These are phyloP conservation scores for Phytophthora palmivora DNA, from an alignment of 352 stramenopile species.

Conservation along the genomic window DNA sequence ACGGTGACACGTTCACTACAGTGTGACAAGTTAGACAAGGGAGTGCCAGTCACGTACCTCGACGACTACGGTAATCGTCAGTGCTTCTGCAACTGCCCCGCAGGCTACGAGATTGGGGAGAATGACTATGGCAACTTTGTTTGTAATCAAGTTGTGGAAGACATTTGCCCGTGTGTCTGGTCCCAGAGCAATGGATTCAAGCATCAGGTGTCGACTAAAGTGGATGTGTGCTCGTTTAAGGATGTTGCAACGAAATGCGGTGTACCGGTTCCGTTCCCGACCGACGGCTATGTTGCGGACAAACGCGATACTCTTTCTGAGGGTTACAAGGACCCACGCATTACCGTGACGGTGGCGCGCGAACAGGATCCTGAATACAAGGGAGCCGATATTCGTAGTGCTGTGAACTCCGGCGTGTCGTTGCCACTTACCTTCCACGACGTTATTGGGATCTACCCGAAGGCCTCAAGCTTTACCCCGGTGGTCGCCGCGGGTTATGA, in stretches of 20 bases:
- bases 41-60: constrained; percentile 57
- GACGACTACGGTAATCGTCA: constrained; percentile 41
- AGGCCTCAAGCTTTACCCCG: constrained; percentile 14
- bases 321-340: constrained; percentile 17
- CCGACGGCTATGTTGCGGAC: constrained; percentile 62
- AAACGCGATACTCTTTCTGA: constrained; percentile 41
- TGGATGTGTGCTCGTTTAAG: constrained; percentile 42
- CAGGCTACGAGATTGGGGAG: constrained; percentile 34
- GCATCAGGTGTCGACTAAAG: constrained; percentile 35
- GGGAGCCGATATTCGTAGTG: constrained; percentile 17
- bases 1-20: constrained; percentile 44
- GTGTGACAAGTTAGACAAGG: constrained; percentile 41
- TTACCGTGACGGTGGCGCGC: constrained; percentile 20
- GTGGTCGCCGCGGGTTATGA: constrained; percentile 10
- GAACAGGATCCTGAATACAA: constrained; percentile 32
- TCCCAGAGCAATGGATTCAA: constrained; percentile 36
- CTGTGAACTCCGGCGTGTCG: constrained; percentile 7
- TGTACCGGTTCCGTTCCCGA: constrained; percentile 59
- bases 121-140: constrained; percentile 21
- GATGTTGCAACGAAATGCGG: constrained; percentile 45
- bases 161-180: constrained; percentile 60
- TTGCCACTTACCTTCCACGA: constrained; percentile 21
- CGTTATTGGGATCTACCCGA: constrained; percentile 13
- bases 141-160: constrained; percentile 38
- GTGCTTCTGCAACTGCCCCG: constrained; percentile 68